Conservation (phyloP, 2,329 filamentous ascomycete species). For the Tolypocladium tropicale region DNA sequence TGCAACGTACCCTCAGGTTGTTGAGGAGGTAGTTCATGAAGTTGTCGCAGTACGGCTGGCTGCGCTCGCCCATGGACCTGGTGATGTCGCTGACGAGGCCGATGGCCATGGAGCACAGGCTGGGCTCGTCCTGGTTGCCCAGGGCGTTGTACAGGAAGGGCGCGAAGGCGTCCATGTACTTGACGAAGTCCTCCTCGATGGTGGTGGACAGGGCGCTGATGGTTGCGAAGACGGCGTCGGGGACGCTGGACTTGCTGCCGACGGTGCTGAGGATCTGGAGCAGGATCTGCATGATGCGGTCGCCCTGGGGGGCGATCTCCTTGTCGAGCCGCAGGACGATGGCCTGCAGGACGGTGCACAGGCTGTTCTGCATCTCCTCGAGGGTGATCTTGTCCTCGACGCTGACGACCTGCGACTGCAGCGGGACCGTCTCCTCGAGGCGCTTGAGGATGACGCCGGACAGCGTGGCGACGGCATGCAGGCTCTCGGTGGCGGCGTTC, state of each 20-base stretch:
- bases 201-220: slow-evolving; percentile 87
- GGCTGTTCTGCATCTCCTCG: slow-evolving; percentile 95
- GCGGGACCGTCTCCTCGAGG: slow-evolving; percentile 76
- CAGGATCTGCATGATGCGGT: slow-evolving; percentile 86
- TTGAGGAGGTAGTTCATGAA: slow-evolving; percentile 98
- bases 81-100: slow-evolving; percentile 95
- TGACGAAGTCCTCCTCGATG: slow-evolving; percentile 83
- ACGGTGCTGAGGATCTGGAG: slow-evolving; percentile 71
- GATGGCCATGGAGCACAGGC: slow-evolving; percentile 92
- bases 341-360: slow-evolving; percentile 81
- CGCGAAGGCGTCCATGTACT: slow-evolving; percentile 94
- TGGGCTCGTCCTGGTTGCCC: slow-evolving; percentile 89
- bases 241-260: slow-evolving; percentile 81
- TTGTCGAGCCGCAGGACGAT: slow-evolving; percentile 87
- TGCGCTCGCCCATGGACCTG: slow-evolving; percentile 77
- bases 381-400: slow-evolving; percentile 93
- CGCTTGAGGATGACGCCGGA: slow-evolving; percentile 85
- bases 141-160: slow-evolving; percentile 92
- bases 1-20: slow-evolving; percentile 62
- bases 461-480: slow-evolving; percentile 68
- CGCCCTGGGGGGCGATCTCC: slow-evolving; percentile 81
- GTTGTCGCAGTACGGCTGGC: slow-evolving; percentile 89
- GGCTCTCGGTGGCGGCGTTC: slow-evolving; percentile 79
- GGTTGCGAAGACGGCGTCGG: slow-evolving; percentile 85
- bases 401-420: slow-evolving; percentile 90